These are phyloP conservation scores for Chaetomiaceae sp. DNA, from an alignment of 2,329 filamentous ascomycete species.

Conservation along the genomic window DNA sequence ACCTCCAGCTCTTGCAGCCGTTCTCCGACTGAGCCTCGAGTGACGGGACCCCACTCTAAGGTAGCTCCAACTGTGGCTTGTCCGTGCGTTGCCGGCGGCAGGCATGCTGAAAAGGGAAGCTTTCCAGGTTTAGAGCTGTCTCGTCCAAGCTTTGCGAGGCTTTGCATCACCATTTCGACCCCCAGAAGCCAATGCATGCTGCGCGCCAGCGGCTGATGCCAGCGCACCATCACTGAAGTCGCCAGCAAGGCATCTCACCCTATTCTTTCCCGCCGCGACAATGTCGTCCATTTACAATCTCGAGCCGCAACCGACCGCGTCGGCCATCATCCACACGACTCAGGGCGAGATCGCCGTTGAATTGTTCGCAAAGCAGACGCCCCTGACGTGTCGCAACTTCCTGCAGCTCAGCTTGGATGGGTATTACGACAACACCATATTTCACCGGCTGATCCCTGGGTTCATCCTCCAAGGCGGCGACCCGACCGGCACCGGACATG, in stretches of 20 bases:
- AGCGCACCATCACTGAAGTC: not conserved
- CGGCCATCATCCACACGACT: conserved; percentile 85
- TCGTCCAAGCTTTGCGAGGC: not conserved
- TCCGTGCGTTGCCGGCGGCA: not conserved
- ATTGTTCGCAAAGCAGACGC: conserved; percentile 91
- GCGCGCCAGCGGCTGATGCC: not conserved
- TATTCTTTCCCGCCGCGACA: conserved; percentile 2
- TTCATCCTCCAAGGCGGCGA: conserved; percentile 96
- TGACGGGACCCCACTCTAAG: too few relatives aligned
- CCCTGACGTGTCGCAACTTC: conserved; percentile 89
- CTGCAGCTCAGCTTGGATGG: conserved; percentile 91
- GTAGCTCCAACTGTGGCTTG: too few relatives aligned
- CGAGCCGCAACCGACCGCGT: conserved; percentile 89
- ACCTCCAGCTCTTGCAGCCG: too few relatives aligned
- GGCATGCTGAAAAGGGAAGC: conserved; percentile 1
- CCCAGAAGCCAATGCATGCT: too few relatives aligned
- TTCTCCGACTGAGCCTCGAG: too few relatives aligned
- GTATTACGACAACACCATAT: conserved; percentile 91
- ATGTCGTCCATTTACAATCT: conserved; percentile 95
- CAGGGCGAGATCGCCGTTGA: conserved; percentile 85
- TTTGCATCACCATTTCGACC: not conserved
- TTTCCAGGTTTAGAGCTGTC: not conserved
- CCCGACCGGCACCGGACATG: conserved; percentile 85
- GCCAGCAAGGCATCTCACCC: not conserved
- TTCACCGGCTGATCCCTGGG: conserved; percentile 85